Conservation (phyloP, 306 rosid genomes). For the Potentilla sterilis region DNA sequence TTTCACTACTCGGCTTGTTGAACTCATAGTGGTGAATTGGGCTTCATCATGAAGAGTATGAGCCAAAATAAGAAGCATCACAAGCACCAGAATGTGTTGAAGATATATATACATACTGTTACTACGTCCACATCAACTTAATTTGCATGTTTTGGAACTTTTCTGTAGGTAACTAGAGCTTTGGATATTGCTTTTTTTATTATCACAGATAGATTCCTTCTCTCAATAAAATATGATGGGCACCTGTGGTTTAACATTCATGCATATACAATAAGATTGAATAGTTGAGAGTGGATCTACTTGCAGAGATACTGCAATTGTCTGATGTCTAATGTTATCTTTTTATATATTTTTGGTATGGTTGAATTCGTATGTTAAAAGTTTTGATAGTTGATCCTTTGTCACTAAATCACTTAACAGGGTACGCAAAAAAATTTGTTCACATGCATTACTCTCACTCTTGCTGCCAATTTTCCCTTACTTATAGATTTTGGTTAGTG, state of each 20-base stretch:
- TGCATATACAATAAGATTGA: not conserved
- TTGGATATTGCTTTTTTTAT: not conserved
- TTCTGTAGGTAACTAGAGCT: not conserved
- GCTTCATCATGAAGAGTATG: not conserved
- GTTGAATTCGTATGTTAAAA: not conserved
- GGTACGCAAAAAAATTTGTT: not conserved
- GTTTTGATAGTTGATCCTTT: too few relatives aligned
- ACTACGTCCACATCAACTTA: not conserved
- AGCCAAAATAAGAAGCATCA: not conserved
- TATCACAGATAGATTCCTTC: not conserved
- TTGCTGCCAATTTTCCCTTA: not conserved
- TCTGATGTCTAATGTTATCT: not conserved
- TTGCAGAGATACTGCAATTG: not conserved
- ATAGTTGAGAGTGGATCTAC: not conserved
- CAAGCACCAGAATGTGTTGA: not conserved
- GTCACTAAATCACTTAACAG: too few relatives aligned
- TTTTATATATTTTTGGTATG: not conserved
- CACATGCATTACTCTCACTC: not conserved
- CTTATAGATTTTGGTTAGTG: not conserved
- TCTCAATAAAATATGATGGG: constrained; percentile 3
- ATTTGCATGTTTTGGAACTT: not conserved
- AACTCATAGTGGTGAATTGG: not conserved
- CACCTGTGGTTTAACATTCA: not conserved
- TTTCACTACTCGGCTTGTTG: constrained; percentile 16
- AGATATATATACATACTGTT: not conserved